Evolutionary conservation across 768 basidiomycete species (phyloP), one percentile per base, ranked within the genome.

Genomic region (Termitomyces sp.): DNA sequence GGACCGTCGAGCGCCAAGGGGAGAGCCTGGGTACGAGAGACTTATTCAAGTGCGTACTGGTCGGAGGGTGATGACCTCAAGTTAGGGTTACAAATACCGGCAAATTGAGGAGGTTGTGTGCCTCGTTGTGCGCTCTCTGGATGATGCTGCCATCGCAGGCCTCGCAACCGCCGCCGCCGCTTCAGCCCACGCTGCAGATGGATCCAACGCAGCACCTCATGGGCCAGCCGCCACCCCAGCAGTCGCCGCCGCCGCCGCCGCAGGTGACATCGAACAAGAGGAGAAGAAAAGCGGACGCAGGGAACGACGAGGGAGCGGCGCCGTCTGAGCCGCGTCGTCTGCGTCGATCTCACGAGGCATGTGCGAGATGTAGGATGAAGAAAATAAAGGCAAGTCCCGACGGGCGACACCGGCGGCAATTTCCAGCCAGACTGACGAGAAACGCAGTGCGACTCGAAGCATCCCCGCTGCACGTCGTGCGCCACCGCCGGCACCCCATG

Each of bases 331-430:
- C 90, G 44, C 82, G 92, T 66, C 83, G 91, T 55, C 80, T 94
- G 66, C 79, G 92, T 65, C 85, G 92, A 68, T 92, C 91, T 66
- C 92, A 94, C 75, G 92, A 94, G 75, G 91, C 92, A 61, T 94
- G 92, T 78, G 87, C 92, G 62, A 83, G 92, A 71, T 94, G 92
- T 81, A 89, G 92, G 82, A 88, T 86, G 78, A 93, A 94, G 85
- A 94, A 94, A 88, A 94, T 94, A 76, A 94, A 94, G 90, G 89
- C 85, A 79, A 78, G 77, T 77, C 74, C 77, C 79, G 78, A 76
- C 84, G 85, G 84, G 79, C 72, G 72, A 73, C 76, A 80, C 86
- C 88, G 87, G 84, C 86, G 87, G 88, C 87, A 89, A 88, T 81
- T 87, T 83, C 86, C 87, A 85, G 73, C 72, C 62, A 60, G 66